These are phyloP conservation scores for Tritrichomonas musculus DNA, from an alignment of 208 protist genomes.

Conservation along the genomic window DNA sequence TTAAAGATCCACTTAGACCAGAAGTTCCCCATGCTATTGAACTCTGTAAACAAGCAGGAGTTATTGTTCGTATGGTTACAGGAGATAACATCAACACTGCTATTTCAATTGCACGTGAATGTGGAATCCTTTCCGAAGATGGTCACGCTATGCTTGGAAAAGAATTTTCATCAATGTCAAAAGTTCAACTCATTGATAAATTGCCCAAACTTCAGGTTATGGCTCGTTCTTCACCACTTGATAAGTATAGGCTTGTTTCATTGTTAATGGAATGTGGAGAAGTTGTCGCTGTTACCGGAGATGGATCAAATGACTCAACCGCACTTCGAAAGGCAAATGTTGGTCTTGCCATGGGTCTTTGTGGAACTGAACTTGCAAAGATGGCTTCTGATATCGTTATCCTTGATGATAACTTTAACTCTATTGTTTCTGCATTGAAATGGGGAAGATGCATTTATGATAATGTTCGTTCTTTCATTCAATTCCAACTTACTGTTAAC, in stretches of 20 bases:
- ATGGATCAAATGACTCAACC: constrained; percentile 77
- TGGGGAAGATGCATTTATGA: constrained; percentile 51
- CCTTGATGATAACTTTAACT: constrained; percentile 51
- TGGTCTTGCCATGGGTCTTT: constrained; percentile 81
- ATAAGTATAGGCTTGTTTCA: constrained; percentile 28
- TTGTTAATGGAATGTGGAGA: constrained; percentile 9
- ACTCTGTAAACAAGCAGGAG: constrained; percentile 60
- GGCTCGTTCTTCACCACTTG: constrained; percentile 15
- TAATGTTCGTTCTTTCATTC: constrained; percentile 50
- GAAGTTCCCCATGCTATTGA: constrained; percentile 56
- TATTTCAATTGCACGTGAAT: constrained; percentile 55
- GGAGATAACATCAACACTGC: constrained; percentile 70
- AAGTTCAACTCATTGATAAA: neutral
- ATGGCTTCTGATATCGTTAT: constrained; percentile 44
- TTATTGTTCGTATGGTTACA: constrained; percentile 78
- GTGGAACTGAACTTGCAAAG: constrained; percentile 44
- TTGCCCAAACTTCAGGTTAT: neutral
- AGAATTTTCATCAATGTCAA: constrained; percentile 27
- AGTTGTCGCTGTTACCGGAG: constrained; percentile 60
- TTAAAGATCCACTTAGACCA: constrained; percentile 43
- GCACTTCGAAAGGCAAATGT: constrained; percentile 74
- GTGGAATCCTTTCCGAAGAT: constrained; percentile 27
- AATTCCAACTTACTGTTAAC: constrained; percentile 50
- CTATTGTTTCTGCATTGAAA: constrained; percentile 48
- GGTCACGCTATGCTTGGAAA: constrained; percentile 33